Base-by-base conservation (phyloP, 129 eudicot species). In the Pittosporum tobira region DNA sequence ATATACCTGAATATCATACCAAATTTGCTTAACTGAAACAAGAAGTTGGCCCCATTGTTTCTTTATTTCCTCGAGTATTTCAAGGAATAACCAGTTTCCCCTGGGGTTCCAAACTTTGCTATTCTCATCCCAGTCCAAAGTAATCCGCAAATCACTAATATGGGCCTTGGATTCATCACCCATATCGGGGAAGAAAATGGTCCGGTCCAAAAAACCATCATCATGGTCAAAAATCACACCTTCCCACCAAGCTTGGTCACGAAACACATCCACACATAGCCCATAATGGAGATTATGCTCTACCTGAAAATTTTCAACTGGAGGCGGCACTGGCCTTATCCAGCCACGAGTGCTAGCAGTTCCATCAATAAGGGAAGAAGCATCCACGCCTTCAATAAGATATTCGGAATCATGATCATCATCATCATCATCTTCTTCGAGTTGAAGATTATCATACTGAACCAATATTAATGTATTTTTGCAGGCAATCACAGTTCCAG, bases 181-280 rank as follows among this genome's bases (percentile, higher is more conserved):
- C 63, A 72, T 44, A 53, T 91, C 95, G 3, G 98, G 98, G 60
- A 91, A 91, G 70, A 91, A 83, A 57, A 86, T 56, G 9, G 57
- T 71, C 20, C 95, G 61, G 21, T 64, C 69, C n/a, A 49, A 63
- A 1, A 72, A 74, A 34, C 66, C 79, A 66, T 72, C 73, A 50
- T 80, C 70, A 56, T 64, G 77, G 69, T 84, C 94, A 56, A 91
- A 80, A 30, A 86, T 58, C 51, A 91, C 98, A 63, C 98, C 95
- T 78, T 91, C 98, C 98, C 98, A 91, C 98, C 98, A 91, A 1
- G 98, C 98, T 65, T 86, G 81, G 4, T 56, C 48, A 27, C 65
- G 42, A 60, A 70, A 75, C 38, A 66, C 73, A 68, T 91, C 98
- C 26, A 91, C 90, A 66, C 95, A 86, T 19, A 63, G 81, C 48